These are phyloP conservation scores for Ceratocystis destructans DNA, from an alignment of 2,329 filamentous ascomycete species.

Conservation along the genomic window DNA sequence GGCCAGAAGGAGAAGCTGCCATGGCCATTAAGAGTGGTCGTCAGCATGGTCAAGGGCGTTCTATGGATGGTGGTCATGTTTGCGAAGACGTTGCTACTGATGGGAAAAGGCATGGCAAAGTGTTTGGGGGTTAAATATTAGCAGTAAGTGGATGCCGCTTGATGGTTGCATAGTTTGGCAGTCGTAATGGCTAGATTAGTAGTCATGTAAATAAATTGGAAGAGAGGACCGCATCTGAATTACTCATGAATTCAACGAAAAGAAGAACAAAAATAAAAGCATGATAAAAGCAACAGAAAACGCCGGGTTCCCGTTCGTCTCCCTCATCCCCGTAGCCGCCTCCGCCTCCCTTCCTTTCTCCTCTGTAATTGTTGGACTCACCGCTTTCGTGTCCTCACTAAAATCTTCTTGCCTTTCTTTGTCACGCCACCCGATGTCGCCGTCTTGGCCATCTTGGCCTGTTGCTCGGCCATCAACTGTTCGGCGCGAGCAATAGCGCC, in stretches of 20 bases:
- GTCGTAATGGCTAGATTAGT: too few relatives aligned
- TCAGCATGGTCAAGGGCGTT: conserved; percentile 43
- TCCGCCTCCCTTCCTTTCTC: conserved; percentile 12
- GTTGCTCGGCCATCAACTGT: conserved; percentile 42
- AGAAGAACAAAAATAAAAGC: not conserved
- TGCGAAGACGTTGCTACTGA: conserved; percentile 39
- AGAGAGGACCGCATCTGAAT: not conserved
- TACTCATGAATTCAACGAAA: not conserved
- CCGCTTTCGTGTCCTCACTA: conserved; percentile 48
- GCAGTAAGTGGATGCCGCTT: not conserved
- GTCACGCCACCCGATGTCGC: conserved; percentile 45
- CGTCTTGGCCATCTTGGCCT: conserved; percentile 52
- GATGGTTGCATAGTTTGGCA: not conserved
- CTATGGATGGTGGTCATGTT: conserved; percentile 44
- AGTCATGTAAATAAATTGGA: too few relatives aligned
- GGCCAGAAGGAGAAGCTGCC: conserved; percentile 31
- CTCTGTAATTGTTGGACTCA: conserved; percentile 24
- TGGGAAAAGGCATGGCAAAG: conserved; percentile 39
- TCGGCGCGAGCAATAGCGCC: conserved; percentile 42
- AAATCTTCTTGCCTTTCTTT: conserved; percentile 47
- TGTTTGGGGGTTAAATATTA: conserved; percentile 30
- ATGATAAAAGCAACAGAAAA: conserved; percentile 16
- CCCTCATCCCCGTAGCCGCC: not conserved
- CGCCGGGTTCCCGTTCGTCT: conserved; percentile 4
- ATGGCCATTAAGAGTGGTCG: conserved; percentile 34